A percentile compares a stretch with the other conserved stretches of the same genome.
These are phyloP conservation scores for Pneumocystis canis DNA, from an alignment of 1,139 yeast genomes.

Conservation along the genomic window DNA sequence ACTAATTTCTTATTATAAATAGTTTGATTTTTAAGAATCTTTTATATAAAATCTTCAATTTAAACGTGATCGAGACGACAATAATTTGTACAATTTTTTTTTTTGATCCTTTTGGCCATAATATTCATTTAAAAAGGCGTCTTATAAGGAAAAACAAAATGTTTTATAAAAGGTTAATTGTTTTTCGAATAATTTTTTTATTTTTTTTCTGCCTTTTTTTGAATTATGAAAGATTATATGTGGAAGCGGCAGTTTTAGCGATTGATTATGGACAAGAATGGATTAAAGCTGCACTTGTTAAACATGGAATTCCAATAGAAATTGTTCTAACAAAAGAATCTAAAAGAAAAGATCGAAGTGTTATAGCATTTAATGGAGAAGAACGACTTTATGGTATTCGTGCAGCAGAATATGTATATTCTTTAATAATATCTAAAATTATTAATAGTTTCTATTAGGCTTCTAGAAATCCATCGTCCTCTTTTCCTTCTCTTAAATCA, in stretches of 20 bases:
- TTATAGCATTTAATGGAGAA: slow-evolving; percentile 45
- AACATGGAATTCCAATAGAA: slow-evolving; percentile 83
- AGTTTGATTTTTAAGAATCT: too few relatives aligned
- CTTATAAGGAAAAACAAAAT: neutral
- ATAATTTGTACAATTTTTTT: too few relatives aligned
- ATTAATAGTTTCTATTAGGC: slow-evolving; percentile 10
- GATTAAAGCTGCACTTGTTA: slow-evolving; percentile 76
- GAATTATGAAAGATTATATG: neutral
- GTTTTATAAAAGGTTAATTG: neutral
- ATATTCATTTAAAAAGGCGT: neutral
- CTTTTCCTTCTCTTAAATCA: slow-evolving; percentile 53
- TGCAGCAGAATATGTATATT: slow-evolving; percentile 46
- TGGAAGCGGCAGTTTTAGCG: slow-evolving; percentile 55
- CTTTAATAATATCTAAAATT: neutral
- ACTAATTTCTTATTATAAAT: too few relatives aligned
- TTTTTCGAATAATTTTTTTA: neutral
- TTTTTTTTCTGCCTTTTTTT: neutral
- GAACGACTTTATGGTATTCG: slow-evolving; percentile 72
- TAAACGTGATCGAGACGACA: too few relatives aligned
- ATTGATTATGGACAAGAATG: slow-evolving; percentile 82
- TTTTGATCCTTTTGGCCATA: neutral
- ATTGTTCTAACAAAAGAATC: slow-evolving; percentile 80
- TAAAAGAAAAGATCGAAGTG: slow-evolving; percentile 75
- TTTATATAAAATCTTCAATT: too few relatives aligned
- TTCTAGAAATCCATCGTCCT: slow-evolving; percentile 56